Evolutionary conservation across 75 land plant species (phyloP).

Genomic region (Adiantum capillusveneris): DNA sequence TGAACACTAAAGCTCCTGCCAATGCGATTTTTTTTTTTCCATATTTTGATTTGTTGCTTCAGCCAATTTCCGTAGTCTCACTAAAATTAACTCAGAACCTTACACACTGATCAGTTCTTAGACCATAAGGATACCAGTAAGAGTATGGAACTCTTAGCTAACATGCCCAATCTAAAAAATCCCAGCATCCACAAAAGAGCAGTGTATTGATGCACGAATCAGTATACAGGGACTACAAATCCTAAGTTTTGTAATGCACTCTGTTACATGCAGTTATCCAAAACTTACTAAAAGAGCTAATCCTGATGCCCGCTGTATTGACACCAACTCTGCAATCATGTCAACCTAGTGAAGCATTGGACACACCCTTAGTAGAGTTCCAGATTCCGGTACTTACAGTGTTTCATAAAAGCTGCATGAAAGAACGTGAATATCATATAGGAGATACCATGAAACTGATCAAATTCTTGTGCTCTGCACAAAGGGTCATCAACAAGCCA

Average conservation of each 20-base stretch:
- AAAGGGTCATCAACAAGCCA: constrained; percentile 10
- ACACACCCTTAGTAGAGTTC: neutral
- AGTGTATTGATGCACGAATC: too few species aligned
- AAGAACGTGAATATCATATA: neutral
- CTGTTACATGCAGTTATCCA: neutral
- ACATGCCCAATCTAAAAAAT: too few species aligned
- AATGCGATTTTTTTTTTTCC: neutral
- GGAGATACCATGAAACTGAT: constrained; percentile 12
- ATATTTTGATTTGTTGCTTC: neutral
- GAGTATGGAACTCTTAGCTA: too few species aligned
- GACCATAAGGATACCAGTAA: neutral
- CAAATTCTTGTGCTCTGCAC: constrained; percentile 12
- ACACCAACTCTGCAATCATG: constrained; percentile 16
- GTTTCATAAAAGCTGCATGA: too few species aligned
- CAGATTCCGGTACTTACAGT: too few species aligned
- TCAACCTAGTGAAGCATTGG: constrained; percentile 7
- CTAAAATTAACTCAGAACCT: neutral
- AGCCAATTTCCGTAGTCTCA: neutral
- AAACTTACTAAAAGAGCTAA: neutral
- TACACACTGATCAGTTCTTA: neutral
- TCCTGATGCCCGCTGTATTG: neutral
- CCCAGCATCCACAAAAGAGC: too few species aligned
- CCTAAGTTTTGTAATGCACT: too few species aligned
- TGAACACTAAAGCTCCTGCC: neutral
- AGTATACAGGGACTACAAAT: too few species aligned